Conservation (phyloP, 192 early-diverging fungal species). For the Gaertneriomyces sp. region DNA sequence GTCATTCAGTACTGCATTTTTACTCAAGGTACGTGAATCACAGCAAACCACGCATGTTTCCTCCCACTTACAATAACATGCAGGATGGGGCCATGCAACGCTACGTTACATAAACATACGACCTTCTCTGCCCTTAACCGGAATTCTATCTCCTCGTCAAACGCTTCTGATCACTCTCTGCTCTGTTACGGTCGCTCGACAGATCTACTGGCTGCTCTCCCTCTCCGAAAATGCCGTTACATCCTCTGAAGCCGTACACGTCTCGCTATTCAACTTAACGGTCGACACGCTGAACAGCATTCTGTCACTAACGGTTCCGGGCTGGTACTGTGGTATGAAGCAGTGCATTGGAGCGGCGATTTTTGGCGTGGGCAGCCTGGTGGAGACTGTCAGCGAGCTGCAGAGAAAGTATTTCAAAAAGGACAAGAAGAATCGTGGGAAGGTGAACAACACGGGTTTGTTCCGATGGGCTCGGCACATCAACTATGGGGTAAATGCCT, state of each 20-base stretch:
- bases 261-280: slow-evolving; percentile 20
- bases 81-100: slow-evolving; percentile 20
- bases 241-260: background rate
- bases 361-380: slow-evolving; percentile 4
- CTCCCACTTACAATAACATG: no score
- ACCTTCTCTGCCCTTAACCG: slow-evolving; percentile 13
- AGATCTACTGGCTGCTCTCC: slow-evolving; percentile 28
- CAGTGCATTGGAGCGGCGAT: slow-evolving; percentile 5
- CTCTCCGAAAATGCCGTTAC: slow-evolving; percentile 19
- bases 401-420: slow-evolving; percentile 21
- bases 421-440: background rate
- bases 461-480: slow-evolving; percentile 17
- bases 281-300: slow-evolving; percentile 14
- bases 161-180: slow-evolving; percentile 17
- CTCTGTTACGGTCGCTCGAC: background rate
- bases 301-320: slow-evolving; percentile 13
- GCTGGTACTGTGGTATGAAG: background rate
- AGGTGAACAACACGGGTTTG: background rate
- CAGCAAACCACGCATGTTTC: no score
- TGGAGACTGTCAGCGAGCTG: slow-evolving; percentile 21
- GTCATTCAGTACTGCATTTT: slow-evolving; percentile 24
- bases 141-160: slow-evolving; percentile 19
- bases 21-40: slow-evolving; percentile 4
- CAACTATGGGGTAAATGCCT: slow-evolving; percentile 21
- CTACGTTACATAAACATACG: slow-evolving; percentile 1